Evolutionary conservation across 2,329 filamentous ascomycete species (phyloP).

Genomic region (Massarina eburnea): DNA sequence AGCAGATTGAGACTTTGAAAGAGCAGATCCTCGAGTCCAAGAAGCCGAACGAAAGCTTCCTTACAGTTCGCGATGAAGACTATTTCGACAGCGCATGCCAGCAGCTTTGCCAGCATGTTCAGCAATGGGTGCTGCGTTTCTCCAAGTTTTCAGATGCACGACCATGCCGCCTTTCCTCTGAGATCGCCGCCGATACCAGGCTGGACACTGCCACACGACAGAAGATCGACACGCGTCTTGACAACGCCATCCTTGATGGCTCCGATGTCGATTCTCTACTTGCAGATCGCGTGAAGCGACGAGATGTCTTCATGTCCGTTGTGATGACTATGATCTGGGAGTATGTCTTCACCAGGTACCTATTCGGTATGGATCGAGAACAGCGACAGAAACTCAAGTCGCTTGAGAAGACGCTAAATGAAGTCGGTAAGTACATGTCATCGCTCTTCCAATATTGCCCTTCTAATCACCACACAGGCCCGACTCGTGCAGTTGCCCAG

Average conservation of each 20-base stretch:
- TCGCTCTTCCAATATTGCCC: neutral
- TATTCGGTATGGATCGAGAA: conserved; percentile 98
- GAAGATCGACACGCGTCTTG: conserved; percentile 89
- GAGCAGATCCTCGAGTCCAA: conserved; percentile 60
- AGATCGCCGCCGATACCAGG: conserved; percentile 68
- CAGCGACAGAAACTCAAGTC: conserved; percentile 97
- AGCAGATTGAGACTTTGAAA: conserved; percentile 62
- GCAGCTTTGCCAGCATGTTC: conserved; percentile 90
- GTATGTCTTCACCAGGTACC: conserved; percentile 94
- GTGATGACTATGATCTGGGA: conserved; percentile 99
- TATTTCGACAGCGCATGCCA: conserved; percentile 95
- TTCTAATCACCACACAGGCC: conserved; percentile 49
- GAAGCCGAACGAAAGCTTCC: conserved; percentile 69
- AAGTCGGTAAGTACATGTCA: conserved; percentile 61
- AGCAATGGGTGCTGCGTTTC: conserved; percentile 97
- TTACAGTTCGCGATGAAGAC: conserved; percentile 82
- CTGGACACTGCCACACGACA: conserved; percentile 53
- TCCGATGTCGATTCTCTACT: conserved; percentile 90
- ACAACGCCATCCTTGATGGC: conserved; percentile 92
- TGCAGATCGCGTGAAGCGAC: conserved; percentile 79
- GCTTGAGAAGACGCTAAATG: conserved; percentile 85
- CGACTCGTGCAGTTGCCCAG: conserved; percentile 84
- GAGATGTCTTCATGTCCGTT: conserved; percentile 97
- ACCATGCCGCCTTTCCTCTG: conserved; percentile 77
- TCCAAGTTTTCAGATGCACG: conserved; percentile 96